These are phyloP conservation scores for Populus tremula DNA, from an alignment of 345 rosid species.

Conservation along the genomic window DNA sequence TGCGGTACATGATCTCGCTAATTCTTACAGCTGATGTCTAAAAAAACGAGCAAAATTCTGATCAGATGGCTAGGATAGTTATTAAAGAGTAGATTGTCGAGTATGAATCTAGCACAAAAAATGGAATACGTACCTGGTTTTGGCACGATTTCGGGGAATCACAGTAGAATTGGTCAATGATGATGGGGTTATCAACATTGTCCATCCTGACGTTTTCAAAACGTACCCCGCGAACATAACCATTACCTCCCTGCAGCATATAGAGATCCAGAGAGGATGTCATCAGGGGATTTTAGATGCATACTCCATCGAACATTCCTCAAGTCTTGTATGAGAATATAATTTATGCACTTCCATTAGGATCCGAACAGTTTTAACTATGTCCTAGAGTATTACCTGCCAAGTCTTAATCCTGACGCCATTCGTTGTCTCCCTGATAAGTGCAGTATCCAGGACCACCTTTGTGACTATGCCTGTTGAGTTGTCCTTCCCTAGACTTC, in stretches of 20 bases:
- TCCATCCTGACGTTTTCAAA: constrained; percentile 80
- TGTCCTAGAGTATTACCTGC: constrained; percentile 58
- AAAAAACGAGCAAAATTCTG: constrained; percentile 3
- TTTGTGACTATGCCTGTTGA: constrained; percentile 68
- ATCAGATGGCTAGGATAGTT: not conserved
- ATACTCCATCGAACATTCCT: not conserved
- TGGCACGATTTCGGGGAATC: constrained; percentile 77
- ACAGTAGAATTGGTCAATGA: constrained; percentile 96
- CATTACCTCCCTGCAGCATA: constrained; percentile 73
- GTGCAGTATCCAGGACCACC: constrained; percentile 85
- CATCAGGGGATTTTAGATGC: not conserved
- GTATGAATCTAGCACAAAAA: not conserved
- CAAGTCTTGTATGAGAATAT: not conserved
- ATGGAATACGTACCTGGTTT: constrained; percentile 58
- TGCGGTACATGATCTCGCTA: constrained; percentile 82
- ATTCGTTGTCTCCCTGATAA: constrained; percentile 67
- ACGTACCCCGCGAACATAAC: constrained; percentile 79
- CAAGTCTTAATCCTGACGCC: constrained; percentile 97
- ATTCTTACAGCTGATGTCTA: constrained; percentile 88
- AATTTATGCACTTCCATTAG: not conserved
- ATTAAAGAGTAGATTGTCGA: not conserved
- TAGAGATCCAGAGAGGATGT: not conserved
- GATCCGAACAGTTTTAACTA: not conserved
- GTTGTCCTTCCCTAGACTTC: constrained; percentile 91
- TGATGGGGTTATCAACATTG: constrained; percentile 76